Percentiles rank a stretch among this genome's conserved stretches.
Conservation (phyloP, 2,329 filamentous ascomycete species). For the Scleromitrula shiraiana region DNA sequence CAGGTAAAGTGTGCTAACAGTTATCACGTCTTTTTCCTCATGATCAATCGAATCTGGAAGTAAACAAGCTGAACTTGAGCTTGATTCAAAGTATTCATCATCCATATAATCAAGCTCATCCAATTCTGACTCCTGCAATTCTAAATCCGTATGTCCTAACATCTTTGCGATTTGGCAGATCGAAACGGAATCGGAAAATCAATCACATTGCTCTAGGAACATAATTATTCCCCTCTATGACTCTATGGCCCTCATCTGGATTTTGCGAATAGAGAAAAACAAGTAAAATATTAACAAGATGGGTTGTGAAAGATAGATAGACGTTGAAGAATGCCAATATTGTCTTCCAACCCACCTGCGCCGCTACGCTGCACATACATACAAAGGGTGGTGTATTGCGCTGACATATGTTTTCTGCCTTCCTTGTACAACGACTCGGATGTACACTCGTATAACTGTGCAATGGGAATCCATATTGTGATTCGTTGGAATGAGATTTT, state of each 20-base stretch:
- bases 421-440: not conserved
- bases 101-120: not conserved
- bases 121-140: not conserved
- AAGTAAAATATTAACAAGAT: no score
- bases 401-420: not conserved
- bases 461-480: not conserved
- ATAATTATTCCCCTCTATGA: no score
- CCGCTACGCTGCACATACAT: no score
- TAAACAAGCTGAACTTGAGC: not conserved
- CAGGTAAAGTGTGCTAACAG: not conserved
- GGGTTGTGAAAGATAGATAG: no score
- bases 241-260: no score
- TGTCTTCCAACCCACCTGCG: no score
- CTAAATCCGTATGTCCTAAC: not conserved
- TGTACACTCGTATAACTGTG: not conserved
- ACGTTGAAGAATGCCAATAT: no score
- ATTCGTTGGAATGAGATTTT: not conserved
- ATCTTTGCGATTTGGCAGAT: not conserved
- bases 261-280: no score
- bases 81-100: not conserved
- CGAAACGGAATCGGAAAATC: not conserved
- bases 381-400: not conserved
- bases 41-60: not conserved
- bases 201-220: not conserved
- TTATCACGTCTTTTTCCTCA: not conserved